These are phyloP conservation scores for Paratinospora sagittata DNA, from an alignment of 164 flowering plant genomes.

Conservation along the genomic window DNA sequence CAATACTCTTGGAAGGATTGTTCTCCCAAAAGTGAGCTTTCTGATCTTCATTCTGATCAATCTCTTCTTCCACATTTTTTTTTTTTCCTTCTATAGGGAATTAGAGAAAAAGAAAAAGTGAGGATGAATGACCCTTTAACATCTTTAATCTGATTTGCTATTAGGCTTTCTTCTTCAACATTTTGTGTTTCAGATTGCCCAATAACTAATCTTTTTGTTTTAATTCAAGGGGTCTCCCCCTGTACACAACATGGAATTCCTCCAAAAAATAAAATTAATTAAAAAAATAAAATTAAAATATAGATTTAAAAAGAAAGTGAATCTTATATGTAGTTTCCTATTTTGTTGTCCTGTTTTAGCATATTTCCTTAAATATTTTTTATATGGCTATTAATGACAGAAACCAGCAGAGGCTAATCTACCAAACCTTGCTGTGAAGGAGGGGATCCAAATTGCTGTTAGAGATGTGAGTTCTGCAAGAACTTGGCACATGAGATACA, in stretches of 20 bases:
- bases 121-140: neutral
- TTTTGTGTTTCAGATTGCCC: slow-evolving; percentile 2
- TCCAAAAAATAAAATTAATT: neutral
- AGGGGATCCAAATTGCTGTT: slow-evolving; percentile 16
- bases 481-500: slow-evolving; percentile 18
- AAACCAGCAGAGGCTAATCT: slow-evolving; percentile 17
- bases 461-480: slow-evolving; percentile 12
- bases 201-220: neutral
- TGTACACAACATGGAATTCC: neutral
- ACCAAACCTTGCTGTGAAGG: slow-evolving; percentile 13
- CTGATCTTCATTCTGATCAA: neutral
- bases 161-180: neutral
- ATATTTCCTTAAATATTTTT: neutral
- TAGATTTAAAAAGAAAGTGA: neutral
- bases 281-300: neutral
- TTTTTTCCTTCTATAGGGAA: neutral
- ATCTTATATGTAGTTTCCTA: neutral
- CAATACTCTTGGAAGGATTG: slow-evolving; percentile 16
- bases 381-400: slow-evolving; percentile 8
- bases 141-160: neutral
- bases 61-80: neutral
- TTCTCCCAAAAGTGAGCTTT: slow-evolving; percentile 19
- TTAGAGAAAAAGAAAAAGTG: neutral
- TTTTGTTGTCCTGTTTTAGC: neutral
- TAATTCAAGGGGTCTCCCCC: neutral